Evolutionary conservation across 495 filamentous ascomycete genomes (phyloP).

Genomic region (Neurospora terricola): DNA sequence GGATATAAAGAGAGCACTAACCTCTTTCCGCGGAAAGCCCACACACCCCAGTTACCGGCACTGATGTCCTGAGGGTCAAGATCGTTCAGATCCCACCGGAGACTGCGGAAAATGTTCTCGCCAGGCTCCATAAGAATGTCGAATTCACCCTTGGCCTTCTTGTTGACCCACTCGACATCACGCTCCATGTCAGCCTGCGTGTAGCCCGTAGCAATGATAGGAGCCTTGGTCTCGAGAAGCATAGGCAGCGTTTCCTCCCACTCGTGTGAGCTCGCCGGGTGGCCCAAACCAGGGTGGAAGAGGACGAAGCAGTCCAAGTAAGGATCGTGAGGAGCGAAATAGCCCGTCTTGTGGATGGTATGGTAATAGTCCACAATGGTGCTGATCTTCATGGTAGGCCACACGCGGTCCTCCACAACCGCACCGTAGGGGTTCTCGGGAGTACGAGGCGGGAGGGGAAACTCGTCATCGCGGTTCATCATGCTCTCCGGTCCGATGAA

Average conservation of each 20-base stretch:
- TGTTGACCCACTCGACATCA: slow-evolving; percentile 79
- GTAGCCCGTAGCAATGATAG: slow-evolving; percentile 88
- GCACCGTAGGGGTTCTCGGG: slow-evolving; percentile 83
- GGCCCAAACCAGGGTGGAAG: slow-evolving; percentile 92
- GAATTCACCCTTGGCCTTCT: slow-evolving; percentile 77
- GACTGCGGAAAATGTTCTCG: slow-evolving; percentile 88
- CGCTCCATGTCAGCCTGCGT: slow-evolving; percentile 90
- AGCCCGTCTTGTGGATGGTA: slow-evolving; percentile 77
- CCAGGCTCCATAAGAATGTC: slow-evolving; percentile 86
- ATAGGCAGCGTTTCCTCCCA: slow-evolving; percentile 85
- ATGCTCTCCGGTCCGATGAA: slow-evolving; percentile 97
- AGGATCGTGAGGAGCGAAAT: slow-evolving; percentile 90
- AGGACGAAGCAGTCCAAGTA: slow-evolving; percentile 95
- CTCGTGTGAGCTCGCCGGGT: slow-evolving; percentile 84
- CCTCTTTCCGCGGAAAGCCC: slow-evolving; percentile 96
- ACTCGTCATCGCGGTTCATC: slow-evolving; percentile 79
- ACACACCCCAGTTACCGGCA: slow-evolving; percentile 92
- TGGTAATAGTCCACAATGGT: slow-evolving; percentile 98
- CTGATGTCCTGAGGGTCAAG: slow-evolving; percentile 88
- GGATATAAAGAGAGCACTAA: slow-evolving; percentile 36
- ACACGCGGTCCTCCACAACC: slow-evolving; percentile 79
- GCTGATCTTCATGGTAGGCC: slow-evolving; percentile 80
- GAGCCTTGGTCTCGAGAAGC: slow-evolving; percentile 88
- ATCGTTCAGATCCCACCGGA: slow-evolving; percentile 96
- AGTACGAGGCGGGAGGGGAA: slow-evolving; percentile 77